Evolutionary conservation across 257 asterid species (phyloP).

Genomic region (Ocimum tenuiflorum): DNA sequence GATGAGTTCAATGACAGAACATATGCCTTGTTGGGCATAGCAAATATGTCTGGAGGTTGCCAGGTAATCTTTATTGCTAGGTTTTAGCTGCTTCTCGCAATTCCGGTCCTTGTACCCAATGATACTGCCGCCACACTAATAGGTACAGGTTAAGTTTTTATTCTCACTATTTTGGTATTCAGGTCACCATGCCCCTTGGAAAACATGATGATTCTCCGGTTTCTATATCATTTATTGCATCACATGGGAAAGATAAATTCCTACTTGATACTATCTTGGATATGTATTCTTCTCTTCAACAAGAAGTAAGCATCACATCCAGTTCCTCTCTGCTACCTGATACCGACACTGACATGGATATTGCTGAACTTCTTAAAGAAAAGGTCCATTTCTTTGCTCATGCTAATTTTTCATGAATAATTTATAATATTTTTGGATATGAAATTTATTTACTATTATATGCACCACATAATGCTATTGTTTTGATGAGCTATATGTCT

Average conservation of each 20-base stretch:
- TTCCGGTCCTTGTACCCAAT: not conserved
- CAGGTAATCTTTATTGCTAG: slow-evolving; percentile 43
- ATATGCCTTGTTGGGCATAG: slow-evolving; percentile 56
- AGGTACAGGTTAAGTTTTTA: not conserved
- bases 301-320: slow-evolving; percentile 40
- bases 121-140: not conserved
- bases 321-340: slow-evolving; percentile 46
- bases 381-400: slow-evolving; percentile 43
- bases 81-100: not conserved
- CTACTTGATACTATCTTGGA: slow-evolving; percentile 85
- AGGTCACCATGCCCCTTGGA: slow-evolving; percentile 82
- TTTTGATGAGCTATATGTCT: not conserved
- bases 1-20: slow-evolving; percentile 50
- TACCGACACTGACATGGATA: slow-evolving; percentile 52
- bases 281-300: slow-evolving; percentile 68
- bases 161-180: not conserved
- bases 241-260: slow-evolving; percentile 80
- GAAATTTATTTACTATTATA: not conserved
- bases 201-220: slow-evolving; percentile 54
- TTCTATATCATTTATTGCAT: slow-evolving; percentile 72
- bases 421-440: not conserved
- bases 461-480: not conserved
- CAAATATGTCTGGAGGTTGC: slow-evolving; percentile 81
- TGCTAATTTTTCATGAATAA: not conserved
- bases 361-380: slow-evolving; percentile 80